Percentiles rank a stretch among this genome's conserved stretches.
phyloP scores from a whole-genome alignment of 2,329 filamentous ascomycete species.

The Paraconiothyrium brasiliense region DNA sequence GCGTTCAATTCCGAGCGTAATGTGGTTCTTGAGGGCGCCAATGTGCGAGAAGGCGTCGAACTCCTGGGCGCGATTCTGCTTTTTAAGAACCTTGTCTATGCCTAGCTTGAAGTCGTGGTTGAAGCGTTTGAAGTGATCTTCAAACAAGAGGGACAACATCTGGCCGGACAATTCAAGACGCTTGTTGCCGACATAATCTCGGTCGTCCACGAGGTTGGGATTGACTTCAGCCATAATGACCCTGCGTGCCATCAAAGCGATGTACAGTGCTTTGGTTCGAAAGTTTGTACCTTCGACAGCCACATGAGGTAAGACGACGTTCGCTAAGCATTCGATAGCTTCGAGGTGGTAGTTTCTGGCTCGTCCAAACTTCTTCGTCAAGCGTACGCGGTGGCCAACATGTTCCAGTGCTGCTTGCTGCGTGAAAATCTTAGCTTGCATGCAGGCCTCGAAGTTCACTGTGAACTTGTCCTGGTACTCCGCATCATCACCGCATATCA shows the following conservation, averaged over 20 bases:
- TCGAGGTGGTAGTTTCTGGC: conserved; percentile 83
- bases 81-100: conserved; percentile 95
- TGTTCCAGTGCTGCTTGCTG: conserved; percentile 97
- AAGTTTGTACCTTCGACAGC: conserved; percentile 92
- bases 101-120: conserved; percentile 87
- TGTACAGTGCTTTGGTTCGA: conserved; percentile 94
- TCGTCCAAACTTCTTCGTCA: conserved; percentile 73
- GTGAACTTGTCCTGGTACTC: conserved; percentile 94
- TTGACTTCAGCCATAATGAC: conserved; percentile 95
- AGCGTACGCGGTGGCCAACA: conserved; percentile 79
- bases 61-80: conserved; percentile 85
- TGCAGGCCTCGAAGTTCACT: conserved; percentile 91
- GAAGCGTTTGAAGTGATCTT: conserved; percentile 98
- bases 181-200: conserved; percentile 98
- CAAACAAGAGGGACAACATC: conserved; percentile 90
- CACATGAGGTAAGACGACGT: conserved; percentile 94
- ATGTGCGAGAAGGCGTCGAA: conserved; percentile 90
- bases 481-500: conserved; percentile 87
- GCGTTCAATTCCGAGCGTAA: conserved; percentile 92
- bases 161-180: conserved; percentile 93
- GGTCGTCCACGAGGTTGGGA: conserved; percentile 87
- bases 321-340: conserved; percentile 89
- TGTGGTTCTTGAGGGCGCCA: conserved; percentile 82
- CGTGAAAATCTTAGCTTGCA: conserved; percentile 83
- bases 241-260: conserved; percentile 96